Percentiles rank a stretch among this genome's conserved stretches.
These are phyloP conservation scores for Rhytidhysteron rufulum DNA, from an alignment of 2,329 filamentous ascomycete genomes.

Conservation along the genomic window DNA sequence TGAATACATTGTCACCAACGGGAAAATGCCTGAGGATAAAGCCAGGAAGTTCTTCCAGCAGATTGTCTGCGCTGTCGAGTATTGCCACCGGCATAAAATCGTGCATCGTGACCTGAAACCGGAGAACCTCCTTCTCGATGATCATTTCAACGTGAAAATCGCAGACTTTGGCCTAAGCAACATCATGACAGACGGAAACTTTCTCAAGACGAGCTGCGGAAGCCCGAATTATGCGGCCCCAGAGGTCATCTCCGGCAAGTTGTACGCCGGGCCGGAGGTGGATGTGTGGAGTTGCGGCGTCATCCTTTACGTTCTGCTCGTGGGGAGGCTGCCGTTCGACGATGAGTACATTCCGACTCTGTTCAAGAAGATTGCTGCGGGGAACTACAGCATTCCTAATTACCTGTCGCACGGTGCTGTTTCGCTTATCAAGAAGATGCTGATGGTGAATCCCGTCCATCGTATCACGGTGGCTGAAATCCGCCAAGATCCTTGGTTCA, in stretches of 20 bases:
- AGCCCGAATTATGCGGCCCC: conserved; percentile 98
- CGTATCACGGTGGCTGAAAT: conserved; percentile 93
- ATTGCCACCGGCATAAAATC: conserved; percentile 98
- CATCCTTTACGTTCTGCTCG: conserved; percentile 58
- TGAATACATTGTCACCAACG: conserved; percentile 95
- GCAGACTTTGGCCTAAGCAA: conserved; percentile 98
- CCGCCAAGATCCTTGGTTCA: conserved; percentile 89
- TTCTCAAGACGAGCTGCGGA: conserved; percentile 96
- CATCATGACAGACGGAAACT: conserved; percentile 99
- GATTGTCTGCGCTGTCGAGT: conserved; percentile 97
- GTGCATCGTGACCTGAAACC: conserved; percentile 97
- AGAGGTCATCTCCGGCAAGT: conserved; percentile 95
- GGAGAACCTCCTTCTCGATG: conserved; percentile 92
- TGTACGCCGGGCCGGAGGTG: conserved; percentile 95
- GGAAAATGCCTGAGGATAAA: conserved; percentile 83
- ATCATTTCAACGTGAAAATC: conserved; percentile 97
- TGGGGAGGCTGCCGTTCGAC: conserved; percentile 79
- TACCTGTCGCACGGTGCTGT: conserved; percentile 86
- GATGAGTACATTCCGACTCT: conserved; percentile 97
- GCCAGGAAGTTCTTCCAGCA: conserved; percentile 99
- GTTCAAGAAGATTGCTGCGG: conserved; percentile 96
- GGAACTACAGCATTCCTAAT: conserved; percentile 85
- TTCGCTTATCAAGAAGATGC: conserved; percentile 82
- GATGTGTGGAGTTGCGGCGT: conserved; percentile 78
- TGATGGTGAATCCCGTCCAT: conserved; percentile 91